phyloP scores from a whole-genome alignment of 2,329 filamentous ascomycete species.

The Arthrobotrys pseudoclavata region DNA sequence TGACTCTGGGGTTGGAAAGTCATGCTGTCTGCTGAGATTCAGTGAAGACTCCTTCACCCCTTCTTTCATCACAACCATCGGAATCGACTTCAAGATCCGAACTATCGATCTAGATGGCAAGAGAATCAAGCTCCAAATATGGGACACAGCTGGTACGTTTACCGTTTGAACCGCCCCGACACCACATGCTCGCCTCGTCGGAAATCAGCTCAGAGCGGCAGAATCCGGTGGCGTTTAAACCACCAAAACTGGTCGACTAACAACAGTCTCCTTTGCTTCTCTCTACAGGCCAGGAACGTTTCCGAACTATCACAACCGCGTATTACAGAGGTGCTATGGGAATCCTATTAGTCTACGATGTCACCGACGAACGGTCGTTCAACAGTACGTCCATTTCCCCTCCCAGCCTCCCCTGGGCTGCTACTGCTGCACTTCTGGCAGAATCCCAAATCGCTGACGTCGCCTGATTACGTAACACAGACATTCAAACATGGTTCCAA shows the following conservation, averaged over 20 bases:
- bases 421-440: slow-evolving; percentile 35
- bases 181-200: background rate
- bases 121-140: slow-evolving; percentile 98
- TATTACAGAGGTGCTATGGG: slow-evolving; percentile 99
- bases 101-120: slow-evolving; percentile 99
- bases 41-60: slow-evolving; percentile 98
- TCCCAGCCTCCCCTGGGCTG: slow-evolving; percentile 19
- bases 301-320: slow-evolving; percentile 97
- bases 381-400: slow-evolving; percentile 78
- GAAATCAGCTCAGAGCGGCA: slow-evolving; percentile 31
- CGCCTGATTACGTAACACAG: slow-evolving; percentile 69
- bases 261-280: background rate
- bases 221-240: slow-evolving; percentile 37
- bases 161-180: background rate
- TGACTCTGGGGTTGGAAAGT: slow-evolving; percentile 96
- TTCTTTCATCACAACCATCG: slow-evolving; percentile 98
- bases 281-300: slow-evolving; percentile 82
- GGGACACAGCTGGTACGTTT: slow-evolving; percentile 84
- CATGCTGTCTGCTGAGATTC: slow-evolving; percentile 95
- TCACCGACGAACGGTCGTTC: slow-evolving; percentile 95
- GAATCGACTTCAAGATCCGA: slow-evolving; percentile 99
- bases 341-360: slow-evolving; percentile 96
- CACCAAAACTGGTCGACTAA: slow-evolving; percentile 24
- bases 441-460: slow-evolving; percentile 42
- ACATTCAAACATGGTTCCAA: slow-evolving; percentile 99